Evolutionary conservation across 2,329 filamentous ascomycete genomes (phyloP).

Genomic region (Colletotrichum sp.): DNA sequence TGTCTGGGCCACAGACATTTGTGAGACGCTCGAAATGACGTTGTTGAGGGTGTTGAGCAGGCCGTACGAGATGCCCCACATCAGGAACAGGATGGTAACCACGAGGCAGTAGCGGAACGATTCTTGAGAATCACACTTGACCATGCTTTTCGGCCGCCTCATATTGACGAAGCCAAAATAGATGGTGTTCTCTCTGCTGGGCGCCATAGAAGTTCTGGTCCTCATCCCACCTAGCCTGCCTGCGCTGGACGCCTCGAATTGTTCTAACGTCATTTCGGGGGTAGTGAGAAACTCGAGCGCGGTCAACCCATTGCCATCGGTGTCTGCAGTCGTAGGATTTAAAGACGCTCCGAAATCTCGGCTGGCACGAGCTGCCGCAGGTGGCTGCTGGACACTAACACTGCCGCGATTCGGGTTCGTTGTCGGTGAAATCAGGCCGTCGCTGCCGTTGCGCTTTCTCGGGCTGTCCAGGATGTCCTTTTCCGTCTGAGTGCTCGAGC

Average conservation of each 20-base stretch:
- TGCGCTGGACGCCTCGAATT: slow-evolving; percentile 17
- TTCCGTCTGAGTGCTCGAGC: slow-evolving; percentile 32
- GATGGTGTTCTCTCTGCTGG: slow-evolving; percentile 47
- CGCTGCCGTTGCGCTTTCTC: slow-evolving; percentile 18
- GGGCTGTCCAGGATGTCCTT: slow-evolving; percentile 26
- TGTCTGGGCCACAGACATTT: slow-evolving; percentile 66
- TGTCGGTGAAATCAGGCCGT: slow-evolving; percentile 11
- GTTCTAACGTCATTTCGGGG: slow-evolving; percentile 29
- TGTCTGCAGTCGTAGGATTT: background rate
- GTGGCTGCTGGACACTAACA: slow-evolving; percentile 6
- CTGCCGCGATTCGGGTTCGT: slow-evolving; percentile 1
- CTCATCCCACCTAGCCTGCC: slow-evolving; percentile 27
- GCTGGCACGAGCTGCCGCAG: background rate
- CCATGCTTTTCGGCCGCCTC: slow-evolving; percentile 71
- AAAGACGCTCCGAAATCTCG: background rate
- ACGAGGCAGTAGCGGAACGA: slow-evolving; percentile 75
- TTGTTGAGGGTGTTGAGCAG: slow-evolving; percentile 82
- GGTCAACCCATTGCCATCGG: slow-evolving; percentile 28
- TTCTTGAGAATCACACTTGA: slow-evolving; percentile 65
- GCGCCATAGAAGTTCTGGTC: slow-evolving; percentile 38
- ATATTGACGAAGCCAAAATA: slow-evolving; percentile 84
- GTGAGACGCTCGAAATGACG: slow-evolving; percentile 66
- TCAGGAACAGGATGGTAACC: slow-evolving; percentile 82
- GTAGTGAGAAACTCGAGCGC: slow-evolving; percentile 53
- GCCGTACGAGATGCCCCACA: slow-evolving; percentile 93